phyloP scores from a whole-genome alignment of 371 early-diverging fungal species.

The Rhizomucor pusillus region DNA sequence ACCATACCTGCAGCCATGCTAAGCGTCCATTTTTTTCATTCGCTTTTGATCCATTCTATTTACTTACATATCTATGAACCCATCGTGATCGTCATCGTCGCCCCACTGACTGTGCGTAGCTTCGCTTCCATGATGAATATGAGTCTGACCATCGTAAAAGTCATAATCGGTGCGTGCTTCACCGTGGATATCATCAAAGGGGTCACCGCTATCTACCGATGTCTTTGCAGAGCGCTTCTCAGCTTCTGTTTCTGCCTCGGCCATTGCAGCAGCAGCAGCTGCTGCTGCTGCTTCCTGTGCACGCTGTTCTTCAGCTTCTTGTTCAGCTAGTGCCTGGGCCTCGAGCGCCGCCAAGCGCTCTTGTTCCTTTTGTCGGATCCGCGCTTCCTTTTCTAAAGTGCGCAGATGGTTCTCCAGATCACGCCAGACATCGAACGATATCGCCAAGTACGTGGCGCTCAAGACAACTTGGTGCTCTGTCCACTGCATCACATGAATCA shows the following conservation, averaged over 20 bases:
- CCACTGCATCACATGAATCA: constrained; percentile 38
- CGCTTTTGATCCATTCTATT: constrained; percentile 4
- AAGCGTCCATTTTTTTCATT: neutral
- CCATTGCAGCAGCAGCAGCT: constrained; percentile 25
- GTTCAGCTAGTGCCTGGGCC: constrained; percentile 29
- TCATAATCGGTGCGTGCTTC: constrained; percentile 26
- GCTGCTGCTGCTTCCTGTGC: constrained; percentile 31
- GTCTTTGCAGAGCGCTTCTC: constrained; percentile 25
- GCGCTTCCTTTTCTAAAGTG: constrained; percentile 64
- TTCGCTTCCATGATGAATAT: constrained; percentile 6
- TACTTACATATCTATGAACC: constrained; percentile 24
- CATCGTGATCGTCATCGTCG: constrained; percentile 17
- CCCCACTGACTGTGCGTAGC: constrained; percentile 33
- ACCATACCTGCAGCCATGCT: constrained; percentile 5
- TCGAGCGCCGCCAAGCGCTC: constrained; percentile 29
- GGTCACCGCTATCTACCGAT: constrained; percentile 21
- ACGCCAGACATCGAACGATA: constrained; percentile 70
- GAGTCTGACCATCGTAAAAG: constrained; percentile 27
- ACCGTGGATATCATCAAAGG: constrained; percentile 24
- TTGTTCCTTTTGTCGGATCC: constrained; percentile 29
- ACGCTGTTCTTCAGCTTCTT: constrained; percentile 14
- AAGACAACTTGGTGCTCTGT: constrained; percentile 27
- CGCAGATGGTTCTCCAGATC: constrained; percentile 75
- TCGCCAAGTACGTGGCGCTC: constrained; percentile 55
- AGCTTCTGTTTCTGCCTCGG: constrained; percentile 39